Conservation (phyloP, 257 asterid genomes). For the Haberlea rhodopensis region DNA sequence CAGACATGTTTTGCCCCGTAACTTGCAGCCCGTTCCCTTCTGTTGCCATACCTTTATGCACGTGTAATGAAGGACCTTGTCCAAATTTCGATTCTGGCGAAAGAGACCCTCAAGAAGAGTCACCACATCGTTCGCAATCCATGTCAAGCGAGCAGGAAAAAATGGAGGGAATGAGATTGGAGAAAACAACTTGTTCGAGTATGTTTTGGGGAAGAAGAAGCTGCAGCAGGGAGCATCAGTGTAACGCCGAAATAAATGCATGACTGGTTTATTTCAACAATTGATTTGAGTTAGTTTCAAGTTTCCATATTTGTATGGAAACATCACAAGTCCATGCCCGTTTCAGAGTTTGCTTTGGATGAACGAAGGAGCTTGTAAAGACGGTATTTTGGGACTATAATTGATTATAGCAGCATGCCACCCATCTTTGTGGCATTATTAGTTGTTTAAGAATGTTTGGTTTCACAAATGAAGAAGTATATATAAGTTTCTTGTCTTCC, state of each 20-base stretch:
- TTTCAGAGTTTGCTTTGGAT: conserved; percentile 15
- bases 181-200: conserved; percentile 72
- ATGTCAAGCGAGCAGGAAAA: conserved; percentile 45
- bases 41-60: conserved; percentile 77
- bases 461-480: conserved; percentile 11
- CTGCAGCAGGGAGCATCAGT: conserved; percentile 93
- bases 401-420: conserved; percentile 15
- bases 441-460: neutral
- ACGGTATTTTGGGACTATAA: conserved; percentile 14
- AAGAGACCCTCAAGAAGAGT: conserved; percentile 45
- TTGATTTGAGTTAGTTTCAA: conserved; percentile 7
- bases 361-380: conserved; percentile 35
- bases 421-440: conserved; percentile 10
- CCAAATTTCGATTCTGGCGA: conserved; percentile 63
- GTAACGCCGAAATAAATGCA: conserved; percentile 90
- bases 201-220: conserved; percentile 98
- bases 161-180: conserved; percentile 58
- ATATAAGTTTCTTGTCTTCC: conserved; percentile 9
- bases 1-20: conserved; percentile 72
- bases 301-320: neutral
- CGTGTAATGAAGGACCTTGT: conserved; percentile 76
- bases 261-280: conserved; percentile 27
- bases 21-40: conserved; percentile 96
- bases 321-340: conserved; percentile 4
- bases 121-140: conserved; percentile 57